These are phyloP conservation scores for Ramularia endophylla DNA, from an alignment of 2,329 filamentous ascomycete species.

Conservation along the genomic window DNA sequence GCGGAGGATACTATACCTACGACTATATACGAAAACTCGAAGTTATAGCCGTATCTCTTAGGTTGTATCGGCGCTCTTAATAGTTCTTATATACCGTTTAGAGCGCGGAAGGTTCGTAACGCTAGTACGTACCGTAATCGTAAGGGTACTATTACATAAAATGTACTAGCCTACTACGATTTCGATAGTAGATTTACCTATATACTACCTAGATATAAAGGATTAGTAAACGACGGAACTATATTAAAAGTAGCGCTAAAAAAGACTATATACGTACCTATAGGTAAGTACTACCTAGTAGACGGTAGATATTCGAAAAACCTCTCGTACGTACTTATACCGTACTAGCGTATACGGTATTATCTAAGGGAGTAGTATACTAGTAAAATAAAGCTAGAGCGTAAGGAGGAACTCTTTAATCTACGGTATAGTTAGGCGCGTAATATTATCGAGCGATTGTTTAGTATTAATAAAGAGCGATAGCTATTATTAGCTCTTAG, in stretches of 20 bases:
- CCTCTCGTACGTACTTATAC: not conserved
- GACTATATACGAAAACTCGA: too few relatives aligned
- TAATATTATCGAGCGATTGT: conserved; percentile 1
- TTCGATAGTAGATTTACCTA: too few relatives aligned
- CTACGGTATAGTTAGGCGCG: conserved; percentile 1
- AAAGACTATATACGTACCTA: not conserved
- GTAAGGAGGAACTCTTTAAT: conserved; percentile 7
- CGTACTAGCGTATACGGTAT: conserved; percentile 1
- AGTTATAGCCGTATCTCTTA: too few relatives aligned
- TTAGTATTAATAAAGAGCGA: conserved; percentile 4
- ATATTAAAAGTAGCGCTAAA: not conserved
- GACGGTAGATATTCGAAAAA: conserved; percentile 3
- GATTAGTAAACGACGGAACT: conserved; percentile 1
- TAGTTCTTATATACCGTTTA: too few relatives aligned
- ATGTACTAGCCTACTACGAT: too few relatives aligned
- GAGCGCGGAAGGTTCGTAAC: too few relatives aligned
- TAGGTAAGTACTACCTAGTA: not conserved
- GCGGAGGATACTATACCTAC: too few relatives aligned
- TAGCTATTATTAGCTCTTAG: not conserved
- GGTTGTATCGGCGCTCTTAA: too few relatives aligned
- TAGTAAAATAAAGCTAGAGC: conserved; percentile 3
- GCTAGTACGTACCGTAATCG: too few relatives aligned
- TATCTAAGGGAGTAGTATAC: conserved; percentile 1
- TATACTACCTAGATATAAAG: too few relatives aligned
- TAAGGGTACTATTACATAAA: too few relatives aligned